Conservation (phyloP, 1,284 basidiomycete genomes). For the Ustilago cynodontis region DNA sequence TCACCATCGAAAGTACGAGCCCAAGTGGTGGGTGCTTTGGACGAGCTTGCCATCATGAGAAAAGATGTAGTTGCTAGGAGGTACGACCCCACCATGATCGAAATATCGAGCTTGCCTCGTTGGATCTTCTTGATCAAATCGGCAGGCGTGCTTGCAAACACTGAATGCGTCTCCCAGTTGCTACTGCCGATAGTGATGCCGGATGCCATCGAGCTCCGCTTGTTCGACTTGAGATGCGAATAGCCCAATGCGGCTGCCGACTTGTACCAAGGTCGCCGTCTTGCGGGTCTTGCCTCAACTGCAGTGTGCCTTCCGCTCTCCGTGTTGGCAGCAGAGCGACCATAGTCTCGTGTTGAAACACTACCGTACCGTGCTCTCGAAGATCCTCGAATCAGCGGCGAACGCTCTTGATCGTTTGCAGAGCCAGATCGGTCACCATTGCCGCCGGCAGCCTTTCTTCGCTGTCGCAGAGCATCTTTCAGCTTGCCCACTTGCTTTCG, state of each 20-base stretch:
- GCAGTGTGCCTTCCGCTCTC: neutral
- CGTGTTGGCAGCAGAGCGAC: neutral
- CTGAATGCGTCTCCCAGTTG: slow-evolving; percentile 50
- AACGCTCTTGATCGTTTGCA: slow-evolving; percentile 14
- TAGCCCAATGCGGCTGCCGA: slow-evolving; percentile 37
- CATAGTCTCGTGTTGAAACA: slow-evolving; percentile 33
- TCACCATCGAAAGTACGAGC: neutral
- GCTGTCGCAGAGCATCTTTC: slow-evolving; percentile 28
- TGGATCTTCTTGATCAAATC: slow-evolving; percentile 53
- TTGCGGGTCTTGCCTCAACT: slow-evolving; percentile 19
- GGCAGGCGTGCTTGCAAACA: slow-evolving; percentile 40
- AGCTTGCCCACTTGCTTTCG: slow-evolving; percentile 31
- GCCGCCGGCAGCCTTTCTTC: slow-evolving; percentile 7
- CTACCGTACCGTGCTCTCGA: slow-evolving; percentile 26
- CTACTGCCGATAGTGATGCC: slow-evolving; percentile 29
- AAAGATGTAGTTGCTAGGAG: slow-evolving; percentile 31
- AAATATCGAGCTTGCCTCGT: slow-evolving; percentile 58
- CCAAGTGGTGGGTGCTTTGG: slow-evolving; percentile 26
- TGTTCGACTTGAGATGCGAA: slow-evolving; percentile 27
- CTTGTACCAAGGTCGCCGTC: slow-evolving; percentile 44
- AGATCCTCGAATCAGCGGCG: slow-evolving; percentile 22
- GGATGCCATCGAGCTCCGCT: slow-evolving; percentile 31
- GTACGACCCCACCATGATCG: slow-evolving; percentile 50
- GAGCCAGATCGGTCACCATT: neutral
- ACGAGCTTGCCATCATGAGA: slow-evolving; percentile 44